A percentile compares a stretch with the other conserved stretches of the same genome.
phyloP scores from a whole-genome alignment of 371 early-diverging fungal genomes.

The Mortierella sp. region DNA sequence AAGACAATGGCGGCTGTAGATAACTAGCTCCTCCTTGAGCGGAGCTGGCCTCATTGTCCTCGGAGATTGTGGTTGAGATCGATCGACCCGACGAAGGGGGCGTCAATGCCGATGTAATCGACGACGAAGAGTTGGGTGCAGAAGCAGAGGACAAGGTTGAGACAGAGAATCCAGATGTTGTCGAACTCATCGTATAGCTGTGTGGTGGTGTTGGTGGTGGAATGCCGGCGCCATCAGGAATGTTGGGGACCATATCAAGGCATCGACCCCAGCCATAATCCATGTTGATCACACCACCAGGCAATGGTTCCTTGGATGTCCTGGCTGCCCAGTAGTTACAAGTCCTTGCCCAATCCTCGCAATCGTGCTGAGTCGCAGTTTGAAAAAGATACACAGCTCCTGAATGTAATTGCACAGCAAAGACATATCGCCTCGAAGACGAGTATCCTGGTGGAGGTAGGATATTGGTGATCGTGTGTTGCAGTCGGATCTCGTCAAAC shows the following conservation, averaged over 20 bases:
- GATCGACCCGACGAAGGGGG: not conserved
- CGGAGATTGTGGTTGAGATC: no score
- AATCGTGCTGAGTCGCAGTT: constrained; percentile 67
- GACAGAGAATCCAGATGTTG: not conserved
- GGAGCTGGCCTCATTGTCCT: no score
- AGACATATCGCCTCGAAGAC: constrained; percentile 78
- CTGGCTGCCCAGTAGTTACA: constrained; percentile 95
- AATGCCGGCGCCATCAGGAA: not conserved
- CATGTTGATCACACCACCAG: constrained; percentile 83
- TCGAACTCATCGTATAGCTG: constrained; percentile 1
- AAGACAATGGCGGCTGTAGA: no score
- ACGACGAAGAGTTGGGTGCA: not conserved
- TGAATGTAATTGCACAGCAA: constrained; percentile 82
- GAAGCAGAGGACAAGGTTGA: not conserved
- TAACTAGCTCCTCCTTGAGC: no score
- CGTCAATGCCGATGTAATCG: not conserved
- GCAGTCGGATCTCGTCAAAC: constrained; percentile 69
- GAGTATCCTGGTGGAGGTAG: constrained; percentile 89
- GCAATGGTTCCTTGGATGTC: constrained; percentile 85
- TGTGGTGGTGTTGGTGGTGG: constrained; percentile 1
- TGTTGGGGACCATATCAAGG: constrained; percentile 39
- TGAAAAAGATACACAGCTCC: constrained; percentile 89
- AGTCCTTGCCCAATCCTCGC: constrained; percentile 84
- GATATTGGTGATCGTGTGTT: constrained; percentile 81
- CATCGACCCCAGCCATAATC: constrained; percentile 92